These are phyloP conservation scores for Alternaria sp. DNA, from an alignment of 2,329 filamentous ascomycete genomes.

Conservation along the genomic window DNA sequence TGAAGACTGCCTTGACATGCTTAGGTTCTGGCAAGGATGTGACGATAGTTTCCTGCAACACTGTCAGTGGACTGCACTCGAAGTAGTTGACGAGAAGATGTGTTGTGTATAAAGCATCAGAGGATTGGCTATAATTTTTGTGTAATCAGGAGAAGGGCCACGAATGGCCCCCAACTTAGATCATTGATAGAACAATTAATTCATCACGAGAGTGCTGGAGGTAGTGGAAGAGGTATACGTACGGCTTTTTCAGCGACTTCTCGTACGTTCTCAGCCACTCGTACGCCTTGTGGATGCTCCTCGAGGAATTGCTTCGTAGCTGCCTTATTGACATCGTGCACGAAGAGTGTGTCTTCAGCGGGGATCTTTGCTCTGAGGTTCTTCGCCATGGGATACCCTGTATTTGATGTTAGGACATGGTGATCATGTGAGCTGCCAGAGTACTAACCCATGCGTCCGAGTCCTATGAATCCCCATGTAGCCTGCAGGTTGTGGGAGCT, in stretches of 20 bases:
- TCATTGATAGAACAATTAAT: slow-evolving; percentile 64
- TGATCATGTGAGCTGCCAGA: slow-evolving; percentile 26
- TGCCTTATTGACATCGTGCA: slow-evolving; percentile 70
- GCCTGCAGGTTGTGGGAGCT: slow-evolving; percentile 51
- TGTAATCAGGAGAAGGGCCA: slow-evolving; percentile 67
- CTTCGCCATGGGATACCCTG: slow-evolving; percentile 75
- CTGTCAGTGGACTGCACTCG: slow-evolving; percentile 24
- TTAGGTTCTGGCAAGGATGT: slow-evolving; percentile 88
- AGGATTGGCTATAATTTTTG: slow-evolving; percentile 74
- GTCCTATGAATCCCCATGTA: slow-evolving; percentile 59
- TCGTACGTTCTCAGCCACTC: slow-evolving; percentile 63
- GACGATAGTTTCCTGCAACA: slow-evolving; percentile 76
- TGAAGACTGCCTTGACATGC: slow-evolving; percentile 84
- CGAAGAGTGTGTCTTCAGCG: slow-evolving; percentile 64
- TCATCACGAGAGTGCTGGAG: slow-evolving; percentile 56
- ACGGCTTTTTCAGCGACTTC: slow-evolving; percentile 72
- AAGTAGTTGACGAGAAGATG: slow-evolving; percentile 5
- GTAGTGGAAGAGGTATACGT: slow-evolving; percentile 44
- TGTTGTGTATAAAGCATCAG: slow-evolving; percentile 56
- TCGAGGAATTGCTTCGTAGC: slow-evolving; percentile 63
- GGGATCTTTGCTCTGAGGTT: slow-evolving; percentile 73
- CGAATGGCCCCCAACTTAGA: slow-evolving; percentile 73
- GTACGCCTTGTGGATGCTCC: slow-evolving; percentile 61
- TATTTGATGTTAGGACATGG: slow-evolving; percentile 15
- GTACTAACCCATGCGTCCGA: slow-evolving; percentile 57